Base-by-base conservation (phyloP, 2,329 filamentous ascomycete genomes). In the Fonsecaea erecta region DNA sequence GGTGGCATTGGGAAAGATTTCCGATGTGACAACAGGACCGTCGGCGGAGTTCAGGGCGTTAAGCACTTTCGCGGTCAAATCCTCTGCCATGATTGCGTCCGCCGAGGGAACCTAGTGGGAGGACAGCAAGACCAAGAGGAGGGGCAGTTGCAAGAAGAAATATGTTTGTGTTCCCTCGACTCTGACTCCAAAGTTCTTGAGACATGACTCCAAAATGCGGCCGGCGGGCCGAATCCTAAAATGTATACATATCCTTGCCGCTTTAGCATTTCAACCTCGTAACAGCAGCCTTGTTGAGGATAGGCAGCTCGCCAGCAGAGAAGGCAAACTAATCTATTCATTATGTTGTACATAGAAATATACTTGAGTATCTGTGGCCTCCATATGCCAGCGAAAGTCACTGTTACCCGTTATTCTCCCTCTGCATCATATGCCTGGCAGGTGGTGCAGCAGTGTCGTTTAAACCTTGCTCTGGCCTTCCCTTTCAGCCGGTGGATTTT, bases 1-100 rank as follows among this genome's bases (percentile, higher is more conserved):
- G 74, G 86, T 82, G 73, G 83, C 79, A 71, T 84, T 77, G 71
- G 90, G 87, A 81, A 93, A 93, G 74, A 84, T 84, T 73, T 91
- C 86, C 74, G 82, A 82, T 60, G 91, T 91, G 72, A 89, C 80
- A 71, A 93, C 80, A 52, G 89, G 84, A 53, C 75, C 74, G 71
- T 88, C 85, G 67, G 86, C 79, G 73, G 85, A 81, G 76, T 84
- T 84, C 72, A 94, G 82, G 62, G 85, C 84, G 67, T 87, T 84
- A 72, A 94, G 84, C 71, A 93, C 68, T 63, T 71, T 67, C 43
- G 66, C 37, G 30, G 68, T 71, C 56, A 72, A 63, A 52, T 72
- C 71, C 65, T 71, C 70, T 34, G 71, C 71, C 71, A 72, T 72
- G 56, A 21, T 68, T 63, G 43, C 48, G 43, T 51, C 46, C 63